Evolutionary conservation across 2,329 filamentous ascomycete species (phyloP).

Genomic region (Phoma sp.): DNA sequence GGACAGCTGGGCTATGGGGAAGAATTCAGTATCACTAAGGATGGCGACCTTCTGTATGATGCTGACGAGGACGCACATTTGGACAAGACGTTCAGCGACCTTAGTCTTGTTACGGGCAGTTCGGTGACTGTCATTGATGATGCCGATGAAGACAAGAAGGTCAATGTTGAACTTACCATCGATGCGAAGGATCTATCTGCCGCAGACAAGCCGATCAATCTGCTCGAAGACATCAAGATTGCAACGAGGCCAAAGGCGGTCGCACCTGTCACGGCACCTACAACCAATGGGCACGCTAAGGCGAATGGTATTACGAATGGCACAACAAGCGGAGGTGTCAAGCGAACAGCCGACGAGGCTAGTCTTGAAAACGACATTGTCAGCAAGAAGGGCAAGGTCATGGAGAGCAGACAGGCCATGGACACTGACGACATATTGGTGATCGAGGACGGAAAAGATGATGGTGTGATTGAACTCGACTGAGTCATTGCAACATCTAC

Average conservation of each 20-base stretch:
- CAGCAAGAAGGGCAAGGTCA: conserved; percentile 52
- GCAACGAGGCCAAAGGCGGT: conserved; percentile 54
- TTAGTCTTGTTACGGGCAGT: conserved; percentile 75
- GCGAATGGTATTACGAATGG: conserved; percentile 41
- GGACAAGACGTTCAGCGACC: conserved; percentile 76
- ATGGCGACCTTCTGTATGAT: conserved; percentile 81
- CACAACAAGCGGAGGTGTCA: conserved; percentile 33
- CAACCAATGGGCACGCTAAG: conserved; percentile 38
- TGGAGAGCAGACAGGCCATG: conserved; percentile 31
- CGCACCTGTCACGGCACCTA: conserved; percentile 22
- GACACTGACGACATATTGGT: conserved; percentile 45
- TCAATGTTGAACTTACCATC: conserved; percentile 80
- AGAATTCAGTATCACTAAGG: conserved; percentile 80
- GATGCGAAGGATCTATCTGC: conserved; percentile 59
- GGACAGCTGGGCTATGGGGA: conserved; percentile 77
- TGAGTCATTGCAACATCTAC: not conserved
- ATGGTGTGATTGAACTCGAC: conserved; percentile 50
- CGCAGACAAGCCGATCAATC: conserved; percentile 64
- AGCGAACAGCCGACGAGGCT: conserved; percentile 55
- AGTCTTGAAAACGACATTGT: conserved; percentile 46
- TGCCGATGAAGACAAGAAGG: conserved; percentile 76
- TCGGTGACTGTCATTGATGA: conserved; percentile 87
- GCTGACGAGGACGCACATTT: conserved; percentile 88
- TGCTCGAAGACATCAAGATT: conserved; percentile 56
- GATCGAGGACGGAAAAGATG: conserved; percentile 42